phyloP scores from a whole-genome alignment of 2,329 filamentous ascomycete species.

The Intubia oerlemansii region DNA sequence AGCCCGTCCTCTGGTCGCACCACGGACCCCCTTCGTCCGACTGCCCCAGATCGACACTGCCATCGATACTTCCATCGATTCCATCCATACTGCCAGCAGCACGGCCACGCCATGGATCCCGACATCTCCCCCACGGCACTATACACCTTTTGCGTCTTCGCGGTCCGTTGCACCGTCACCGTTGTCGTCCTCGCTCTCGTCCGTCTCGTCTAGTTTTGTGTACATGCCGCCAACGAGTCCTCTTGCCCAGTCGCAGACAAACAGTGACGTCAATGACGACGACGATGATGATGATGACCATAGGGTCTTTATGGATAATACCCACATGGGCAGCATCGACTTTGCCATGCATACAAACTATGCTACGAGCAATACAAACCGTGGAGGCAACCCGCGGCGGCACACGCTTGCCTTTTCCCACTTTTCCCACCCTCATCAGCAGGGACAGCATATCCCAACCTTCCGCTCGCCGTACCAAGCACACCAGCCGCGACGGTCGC shows the following conservation, averaged over 20 bases:
- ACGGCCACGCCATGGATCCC: conserved; percentile 33
- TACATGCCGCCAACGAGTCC: conserved; percentile 84
- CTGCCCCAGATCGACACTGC: too few relatives aligned
- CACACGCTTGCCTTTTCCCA: conserved; percentile 49
- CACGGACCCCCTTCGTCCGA: too few relatives aligned
- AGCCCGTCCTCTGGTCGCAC: too few relatives aligned
- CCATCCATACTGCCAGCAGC: too few relatives aligned
- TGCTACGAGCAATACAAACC: too few relatives aligned
- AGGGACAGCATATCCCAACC: too few relatives aligned
- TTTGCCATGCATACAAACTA: too few relatives aligned
- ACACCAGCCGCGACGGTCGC: conserved; percentile 56
- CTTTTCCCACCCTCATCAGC: too few relatives aligned
- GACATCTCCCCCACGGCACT: conserved; percentile 34
- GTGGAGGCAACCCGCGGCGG: conserved; percentile 28
- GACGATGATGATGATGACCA: conserved; percentile 1
- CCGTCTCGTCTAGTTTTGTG: conserved; percentile 58
- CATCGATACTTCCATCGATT: too few relatives aligned
- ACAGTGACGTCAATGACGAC: conserved; percentile 32
- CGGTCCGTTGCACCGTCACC: conserved; percentile 14
- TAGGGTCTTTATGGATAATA: too few relatives aligned
- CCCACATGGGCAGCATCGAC: too few relatives aligned
- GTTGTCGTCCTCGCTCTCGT: conserved; percentile 40
- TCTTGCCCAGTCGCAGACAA: conserved; percentile 71
- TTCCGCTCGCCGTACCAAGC: conserved; percentile 50
- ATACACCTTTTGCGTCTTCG: conserved; percentile 23